Conservation (phyloP, 2,329 filamentous ascomycete species). For the Coleophoma cylindrospora region DNA sequence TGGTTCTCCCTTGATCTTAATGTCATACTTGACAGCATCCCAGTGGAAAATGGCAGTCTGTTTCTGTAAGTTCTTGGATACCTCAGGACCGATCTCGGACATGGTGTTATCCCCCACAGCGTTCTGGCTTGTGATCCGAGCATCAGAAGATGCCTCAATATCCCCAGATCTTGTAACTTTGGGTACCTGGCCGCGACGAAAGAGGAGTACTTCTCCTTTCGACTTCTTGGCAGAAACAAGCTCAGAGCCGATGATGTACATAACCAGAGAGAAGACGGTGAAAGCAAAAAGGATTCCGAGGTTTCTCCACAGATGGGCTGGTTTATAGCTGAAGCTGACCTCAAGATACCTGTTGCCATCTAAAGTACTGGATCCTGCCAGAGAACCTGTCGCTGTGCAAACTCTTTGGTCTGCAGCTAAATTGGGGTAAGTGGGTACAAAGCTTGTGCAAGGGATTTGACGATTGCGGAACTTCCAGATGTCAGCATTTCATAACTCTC, state of each 20-base stretch:
- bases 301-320: slow-evolving; percentile 61
- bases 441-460: slow-evolving; percentile 15
- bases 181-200: slow-evolving; percentile 60
- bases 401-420: slow-evolving; percentile 25
- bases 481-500: too few relatives aligned
- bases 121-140: slow-evolving; percentile 8
- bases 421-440: slow-evolving; percentile 16
- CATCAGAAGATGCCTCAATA: slow-evolving; percentile 9
- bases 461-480: slow-evolving; percentile 39
- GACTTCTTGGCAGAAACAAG: slow-evolving; percentile 60
- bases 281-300: slow-evolving; percentile 65
- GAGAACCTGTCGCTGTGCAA: slow-evolving; percentile 55
- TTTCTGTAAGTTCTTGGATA: slow-evolving; percentile 3
- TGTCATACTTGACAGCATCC: slow-evolving; percentile 59
- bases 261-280: slow-evolving; percentile 52
- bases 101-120: slow-evolving; percentile 15
- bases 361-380: slow-evolving; percentile 45
- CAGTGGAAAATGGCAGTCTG: slow-evolving; percentile 23
- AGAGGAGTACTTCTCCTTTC: slow-evolving; percentile 73
- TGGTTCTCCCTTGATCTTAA: slow-evolving; percentile 60
- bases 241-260: slow-evolving; percentile 62
- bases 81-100: slow-evolving; percentile 4
- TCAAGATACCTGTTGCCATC: slow-evolving; percentile 52
- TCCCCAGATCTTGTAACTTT: slow-evolving; percentile 6
- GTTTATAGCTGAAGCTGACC: slow-evolving; percentile 50